phyloP scores from a whole-genome alignment of 129 eudicot genomes.

The Flaveria linearis region DNA sequence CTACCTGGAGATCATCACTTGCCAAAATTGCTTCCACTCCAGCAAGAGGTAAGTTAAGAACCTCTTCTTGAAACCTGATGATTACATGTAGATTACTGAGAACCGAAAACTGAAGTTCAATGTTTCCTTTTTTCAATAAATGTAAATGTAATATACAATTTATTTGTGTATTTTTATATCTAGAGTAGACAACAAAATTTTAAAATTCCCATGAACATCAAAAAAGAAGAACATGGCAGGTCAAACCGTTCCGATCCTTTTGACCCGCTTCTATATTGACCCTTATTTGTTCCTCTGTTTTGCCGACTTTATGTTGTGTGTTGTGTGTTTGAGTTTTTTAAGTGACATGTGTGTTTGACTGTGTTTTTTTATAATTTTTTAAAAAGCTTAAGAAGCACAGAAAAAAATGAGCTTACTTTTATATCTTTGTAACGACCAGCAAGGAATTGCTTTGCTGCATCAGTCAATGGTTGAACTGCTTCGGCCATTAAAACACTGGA shows the following conservation, averaged over 20 bases:
- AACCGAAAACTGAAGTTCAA: neutral
- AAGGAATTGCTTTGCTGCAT: conserved; percentile 68
- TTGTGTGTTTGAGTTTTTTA: neutral
- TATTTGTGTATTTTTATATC: neutral
- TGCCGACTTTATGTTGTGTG: neutral
- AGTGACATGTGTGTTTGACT: neutral
- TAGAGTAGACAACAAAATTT: neutral
- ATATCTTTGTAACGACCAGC: conserved; percentile 74
- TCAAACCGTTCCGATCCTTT: neutral
- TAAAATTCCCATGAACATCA: neutral
- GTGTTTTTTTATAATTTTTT: neutral
- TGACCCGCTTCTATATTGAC: neutral
- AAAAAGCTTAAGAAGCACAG: neutral
- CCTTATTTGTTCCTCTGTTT: neutral
- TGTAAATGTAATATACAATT: neutral
- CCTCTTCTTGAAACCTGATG: conserved; percentile 73
- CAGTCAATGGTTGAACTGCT: conserved; percentile 79
- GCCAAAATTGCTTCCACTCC: conserved; percentile 71
- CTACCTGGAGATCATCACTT: conserved; percentile 76
- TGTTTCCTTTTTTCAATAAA: neutral
- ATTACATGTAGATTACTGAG: neutral
- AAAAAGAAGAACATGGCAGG: neutral
- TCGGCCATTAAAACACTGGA: conserved; percentile 73
- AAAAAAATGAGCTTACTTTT: conserved; percentile 45
- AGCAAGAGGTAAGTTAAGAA: conserved; percentile 67